Percentiles rank a stretch among this genome's conserved stretches.
Evolutionary conservation across 495 filamentous ascomycete species (phyloP).

Genomic region (Copromyces sp.): DNA sequence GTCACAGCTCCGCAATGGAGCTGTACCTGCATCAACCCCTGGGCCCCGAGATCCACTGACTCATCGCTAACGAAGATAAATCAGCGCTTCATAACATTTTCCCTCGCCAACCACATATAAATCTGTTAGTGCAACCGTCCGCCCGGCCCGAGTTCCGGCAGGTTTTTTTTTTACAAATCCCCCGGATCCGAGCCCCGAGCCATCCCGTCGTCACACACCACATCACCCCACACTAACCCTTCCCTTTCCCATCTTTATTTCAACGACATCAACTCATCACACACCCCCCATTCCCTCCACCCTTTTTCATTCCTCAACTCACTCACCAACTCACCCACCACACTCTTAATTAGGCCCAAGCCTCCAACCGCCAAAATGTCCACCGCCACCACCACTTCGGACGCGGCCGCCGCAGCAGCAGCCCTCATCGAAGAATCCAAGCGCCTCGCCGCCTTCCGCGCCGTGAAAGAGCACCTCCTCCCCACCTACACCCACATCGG

Average conservation of each 20-base stretch:
- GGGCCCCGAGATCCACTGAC: neutral
- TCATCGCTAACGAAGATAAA: neutral
- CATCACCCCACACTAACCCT: no score
- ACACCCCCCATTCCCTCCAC: no score
- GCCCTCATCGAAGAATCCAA: slow-evolving; percentile 68
- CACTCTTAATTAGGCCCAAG: neutral
- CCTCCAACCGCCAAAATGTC: slow-evolving; percentile 8
- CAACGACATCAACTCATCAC: no score
- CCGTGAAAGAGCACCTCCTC: slow-evolving; percentile 77
- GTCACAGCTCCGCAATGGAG: neutral
- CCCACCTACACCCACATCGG: slow-evolving; percentile 64
- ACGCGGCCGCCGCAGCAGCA: slow-evolving; percentile 15
- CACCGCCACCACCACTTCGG: slow-evolving; percentile 13
- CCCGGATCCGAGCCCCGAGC: no score
- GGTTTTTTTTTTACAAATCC: neutral
- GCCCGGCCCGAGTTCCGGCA: neutral
- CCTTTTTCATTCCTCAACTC: no score
- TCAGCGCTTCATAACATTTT: no score
- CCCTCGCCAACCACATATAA: no score
- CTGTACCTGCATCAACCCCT: neutral
- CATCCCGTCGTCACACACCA: no score
- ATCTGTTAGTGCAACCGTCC: neutral
- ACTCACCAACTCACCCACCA: neutral
- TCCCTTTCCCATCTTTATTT: no score
- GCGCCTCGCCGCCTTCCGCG: slow-evolving; percentile 68